Base-by-base conservation (phyloP, 305 asterid species). In the Fraxinus xanthoxyloides region DNA sequence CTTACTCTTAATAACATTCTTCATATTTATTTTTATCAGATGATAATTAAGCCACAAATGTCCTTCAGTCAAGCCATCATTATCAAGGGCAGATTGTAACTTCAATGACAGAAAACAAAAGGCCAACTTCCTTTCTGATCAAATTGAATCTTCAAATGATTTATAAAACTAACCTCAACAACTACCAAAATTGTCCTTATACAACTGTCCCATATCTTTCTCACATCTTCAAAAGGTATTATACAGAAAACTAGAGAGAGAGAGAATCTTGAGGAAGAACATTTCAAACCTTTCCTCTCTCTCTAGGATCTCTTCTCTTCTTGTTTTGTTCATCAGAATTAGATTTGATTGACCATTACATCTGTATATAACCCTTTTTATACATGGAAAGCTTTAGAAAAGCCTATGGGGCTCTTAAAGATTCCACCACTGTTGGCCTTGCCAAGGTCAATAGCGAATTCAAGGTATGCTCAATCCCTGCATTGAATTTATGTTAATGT, bases 371-470 rank as follows among this genome's bases (percentile, higher is more conserved):
- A 36, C 65, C 83, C 34, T 78, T 9, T 35, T 7, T 9, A 5
- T 56, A 70, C 77, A 94, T 93, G 97, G 97, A 93, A 38, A 95
- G 97, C 88, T 91, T 92, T 51, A 80, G 97, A 75, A 95, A 93
- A 85, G 99, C 98, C n/a, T 95, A 92, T 72, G 98, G 94, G 40
- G 95, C 94, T 63, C 95, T 93, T 75, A 95, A 95, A 87, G 99
- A 95, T 81, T 93, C 98, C 81, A 95, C 99, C 81, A 92, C 83
- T 80, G 97, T 93, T 83, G 95, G 97, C 91, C 91, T 93, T 23
- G 98, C 97, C 40, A 95, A 91, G 90, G 97, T 95, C 89, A 92
- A 93, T 70, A 92, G 97, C 87, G 95, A 93, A 28, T 95, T 92
- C 92, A 95, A 95, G 98, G 97, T 93, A 72, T 51, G 75, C 8